These are phyloP conservation scores for Macadamia tetraphylla DNA, from an alignment of 164 flowering plant genomes.

Conservation along the genomic window DNA sequence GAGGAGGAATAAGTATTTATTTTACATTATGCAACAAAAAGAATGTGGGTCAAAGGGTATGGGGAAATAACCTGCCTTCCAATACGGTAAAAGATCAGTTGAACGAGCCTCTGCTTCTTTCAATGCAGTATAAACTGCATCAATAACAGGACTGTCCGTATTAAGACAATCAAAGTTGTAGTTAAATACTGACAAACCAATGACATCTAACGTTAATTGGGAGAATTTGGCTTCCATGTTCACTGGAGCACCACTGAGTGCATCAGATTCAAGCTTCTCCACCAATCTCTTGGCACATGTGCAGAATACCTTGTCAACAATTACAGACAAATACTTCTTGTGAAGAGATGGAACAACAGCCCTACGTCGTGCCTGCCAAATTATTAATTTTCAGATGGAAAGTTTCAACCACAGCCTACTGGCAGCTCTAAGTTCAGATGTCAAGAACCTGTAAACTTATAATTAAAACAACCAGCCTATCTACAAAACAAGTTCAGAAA, in stretches of 20 bases:
- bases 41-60: neutral
- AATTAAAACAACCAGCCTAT: neutral
- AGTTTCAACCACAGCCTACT: neutral
- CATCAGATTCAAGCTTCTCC: conserved; percentile 58
- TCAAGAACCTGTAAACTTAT: neutral
- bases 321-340: conserved; percentile 79
- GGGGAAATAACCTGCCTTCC: conserved; percentile 61
- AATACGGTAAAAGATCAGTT: conserved; percentile 82
- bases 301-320: conserved; percentile 85
- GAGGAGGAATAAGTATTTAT: neutral
- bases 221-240: conserved; percentile 92
- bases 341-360: conserved; percentile 98
- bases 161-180: conserved; percentile 82
- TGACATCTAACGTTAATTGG: conserved; percentile 85
- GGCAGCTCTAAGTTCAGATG: neutral
- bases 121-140: conserved; percentile 86
- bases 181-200: conserved; percentile 86
- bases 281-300: conserved; percentile 79
- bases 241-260: conserved; percentile 53
- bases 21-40: neutral
- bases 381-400: neutral
- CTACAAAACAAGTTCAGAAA: too few species aligned
- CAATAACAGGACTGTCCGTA: conserved; percentile 81
- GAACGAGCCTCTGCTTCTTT: conserved; percentile 93
- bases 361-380: conserved; percentile 73